Percentiles rank a stretch among this genome's conserved stretches.
Conservation (phyloP, 306 rosid species). For the Prunus davidiana region DNA sequence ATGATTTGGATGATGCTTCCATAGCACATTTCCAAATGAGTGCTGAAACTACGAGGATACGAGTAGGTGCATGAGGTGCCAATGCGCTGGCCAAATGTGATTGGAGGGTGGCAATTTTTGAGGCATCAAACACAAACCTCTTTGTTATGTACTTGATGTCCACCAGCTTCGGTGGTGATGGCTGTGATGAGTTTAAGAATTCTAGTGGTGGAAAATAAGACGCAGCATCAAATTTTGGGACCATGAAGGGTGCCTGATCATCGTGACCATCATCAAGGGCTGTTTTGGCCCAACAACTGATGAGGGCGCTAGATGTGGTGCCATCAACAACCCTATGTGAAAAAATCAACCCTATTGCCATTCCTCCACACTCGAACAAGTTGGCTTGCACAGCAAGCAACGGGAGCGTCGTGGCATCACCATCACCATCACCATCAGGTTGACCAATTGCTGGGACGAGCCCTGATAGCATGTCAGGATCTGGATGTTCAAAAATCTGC, state of each 20-base stretch:
- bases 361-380: slow-evolving; percentile 5
- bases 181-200: no score
- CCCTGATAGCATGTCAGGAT: background rate
- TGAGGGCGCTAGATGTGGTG: background rate
- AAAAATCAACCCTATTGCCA: background rate
- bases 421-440: no score
- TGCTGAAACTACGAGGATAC: slow-evolving; percentile 18
- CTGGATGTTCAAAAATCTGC: background rate
- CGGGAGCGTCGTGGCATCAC: background rate
- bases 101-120: background rate
- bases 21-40: slow-evolving; percentile 23
- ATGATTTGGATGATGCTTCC: background rate
- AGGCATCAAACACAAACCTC: slow-evolving; percentile 17
- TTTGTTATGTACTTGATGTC: background rate
- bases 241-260: background rate
- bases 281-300: background rate
- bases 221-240: background rate
- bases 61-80: background rate
- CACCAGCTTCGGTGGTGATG: background rate
- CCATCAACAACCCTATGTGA: background rate
- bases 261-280: background rate
- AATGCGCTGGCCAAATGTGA: background rate
- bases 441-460: background rate
- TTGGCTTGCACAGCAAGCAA: background rate
- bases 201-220: slow-evolving; percentile 11